Evolutionary conservation across 1,284 basidiomycete genomes (phyloP), one percentile per base, ranked within the genome.

Genomic region (Xanthoconium separans): DNA sequence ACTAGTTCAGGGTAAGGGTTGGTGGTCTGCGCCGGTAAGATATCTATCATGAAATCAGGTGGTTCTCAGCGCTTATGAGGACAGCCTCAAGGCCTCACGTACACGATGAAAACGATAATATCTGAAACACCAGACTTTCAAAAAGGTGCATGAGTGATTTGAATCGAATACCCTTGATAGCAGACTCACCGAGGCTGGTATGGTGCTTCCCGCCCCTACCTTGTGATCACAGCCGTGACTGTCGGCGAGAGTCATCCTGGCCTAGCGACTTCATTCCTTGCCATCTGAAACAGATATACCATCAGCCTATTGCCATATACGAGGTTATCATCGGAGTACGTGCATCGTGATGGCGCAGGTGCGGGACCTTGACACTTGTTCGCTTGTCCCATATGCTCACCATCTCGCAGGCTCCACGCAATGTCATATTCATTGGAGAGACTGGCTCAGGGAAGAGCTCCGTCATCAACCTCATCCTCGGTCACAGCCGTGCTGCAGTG

Each of bases 401-500:
- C 27, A 16, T 27, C 36, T 44, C 47, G 18, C 47, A 65, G 64
- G 44, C 36, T 34, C 51, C 22, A 4, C 62, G 55, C 33, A 52
- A 61, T 10, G 46, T 69, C 49, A 37, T 65, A 44, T 64, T 68
- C 43, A 64, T 65, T 42, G 66, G 66, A 20, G 64, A 69, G 44
- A 57, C 46, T 1, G 65, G 66, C 18, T 53, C 24, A 4, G 36
- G 36, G n/a, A 37, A 37, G 36, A 37, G 36, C 36, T 37, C 36
- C 8, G 36, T 37, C 13, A 60, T 65, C 61, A 69, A 69, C 24
- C 61, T 69, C 37, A 56, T 68, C 36, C 47, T 52, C 6, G 44
- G 30, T 36, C 42, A 16, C 16, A 9, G 47, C 12, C 7, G 2
- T 20, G 53, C 62, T 18, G 11, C 4, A 4, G 50, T 49, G 4